Conservation (phyloP, 768 basidiomycete species). For the Porphyrellus cyaneotinctus region DNA sequence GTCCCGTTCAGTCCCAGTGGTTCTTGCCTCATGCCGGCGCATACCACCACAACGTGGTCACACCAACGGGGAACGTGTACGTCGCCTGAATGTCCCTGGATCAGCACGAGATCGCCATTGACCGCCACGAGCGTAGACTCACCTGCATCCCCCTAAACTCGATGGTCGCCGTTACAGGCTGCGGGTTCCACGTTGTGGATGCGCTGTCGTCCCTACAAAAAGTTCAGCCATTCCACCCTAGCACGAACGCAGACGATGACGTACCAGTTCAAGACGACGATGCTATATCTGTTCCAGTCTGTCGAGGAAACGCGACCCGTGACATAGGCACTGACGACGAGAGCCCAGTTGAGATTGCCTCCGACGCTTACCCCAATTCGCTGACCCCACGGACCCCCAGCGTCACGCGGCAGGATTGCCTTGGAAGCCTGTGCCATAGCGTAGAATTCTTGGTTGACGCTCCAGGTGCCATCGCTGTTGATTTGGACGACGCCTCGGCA, state of each 20-base stretch:
- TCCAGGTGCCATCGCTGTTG: slow-evolving; percentile 59
- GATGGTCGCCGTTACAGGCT: slow-evolving; percentile 54
- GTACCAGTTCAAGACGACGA: slow-evolving; percentile 72
- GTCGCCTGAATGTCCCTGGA: slow-evolving; percentile 40
- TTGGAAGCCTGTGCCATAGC: slow-evolving; percentile 73
- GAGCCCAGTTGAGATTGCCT: slow-evolving; percentile 52
- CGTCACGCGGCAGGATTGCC: slow-evolving; percentile 65
- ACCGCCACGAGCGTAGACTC: slow-evolving; percentile 6
- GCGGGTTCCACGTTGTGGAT: slow-evolving; percentile 51
- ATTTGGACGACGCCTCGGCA: slow-evolving; percentile 68
- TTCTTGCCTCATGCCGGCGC: slow-evolving; percentile 16
- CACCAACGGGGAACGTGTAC: slow-evolving; percentile 77
- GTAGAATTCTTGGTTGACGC: slow-evolving; percentile 74
- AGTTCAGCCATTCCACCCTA: neutral
- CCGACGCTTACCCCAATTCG: slow-evolving; percentile 62
- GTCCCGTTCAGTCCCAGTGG: too few relatives aligned
- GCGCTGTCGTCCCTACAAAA: slow-evolving; percentile 43
- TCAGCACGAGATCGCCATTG: neutral
- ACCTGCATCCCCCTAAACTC: slow-evolving; percentile 62
- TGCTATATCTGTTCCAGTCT: slow-evolving; percentile 62
- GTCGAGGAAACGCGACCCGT: slow-evolving; percentile 48
- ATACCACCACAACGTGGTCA: slow-evolving; percentile 56
- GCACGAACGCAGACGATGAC: neutral
- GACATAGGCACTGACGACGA: slow-evolving; percentile 64
- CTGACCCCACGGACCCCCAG: slow-evolving; percentile 62